Conservation (phyloP, 371 early-diverging fungal genomes). For the Chytridium lagenaria region DNA sequence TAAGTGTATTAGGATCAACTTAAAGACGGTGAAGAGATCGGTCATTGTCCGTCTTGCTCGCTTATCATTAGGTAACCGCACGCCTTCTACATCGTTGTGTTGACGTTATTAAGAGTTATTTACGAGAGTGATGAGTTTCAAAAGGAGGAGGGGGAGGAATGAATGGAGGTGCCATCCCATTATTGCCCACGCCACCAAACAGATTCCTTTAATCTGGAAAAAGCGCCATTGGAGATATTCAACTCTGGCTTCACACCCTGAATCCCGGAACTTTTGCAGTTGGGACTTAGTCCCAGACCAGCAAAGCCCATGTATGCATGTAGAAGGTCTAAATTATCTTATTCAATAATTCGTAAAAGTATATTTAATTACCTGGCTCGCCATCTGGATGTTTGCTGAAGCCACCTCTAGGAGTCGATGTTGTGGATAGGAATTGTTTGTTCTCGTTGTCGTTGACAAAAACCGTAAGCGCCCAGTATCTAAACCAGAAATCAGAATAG, state of each 20-base stretch:
- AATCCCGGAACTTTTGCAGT: conserved; percentile 59
- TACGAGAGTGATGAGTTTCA: conserved; percentile 56
- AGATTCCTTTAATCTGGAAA: conserved; percentile 1
- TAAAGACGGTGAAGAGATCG: conserved; percentile 92
- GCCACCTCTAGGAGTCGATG: conserved; percentile 76
- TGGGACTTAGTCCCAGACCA: conserved; percentile 56
- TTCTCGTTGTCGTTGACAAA: conserved; percentile 64
- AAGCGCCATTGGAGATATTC: conserved; percentile 56
- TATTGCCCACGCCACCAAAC: not conserved
- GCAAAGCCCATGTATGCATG: conserved; percentile 91
- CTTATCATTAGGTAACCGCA: conserved; percentile 71
- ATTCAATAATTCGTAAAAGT: not conserved
- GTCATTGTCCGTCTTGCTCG: conserved; percentile 96
- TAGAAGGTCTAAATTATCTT: conserved; percentile 67
- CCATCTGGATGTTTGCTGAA: conserved; percentile 75
- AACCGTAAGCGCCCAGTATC: conserved; percentile 69
- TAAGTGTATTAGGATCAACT: conserved; percentile 77
- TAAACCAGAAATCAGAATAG: conserved; percentile 30
- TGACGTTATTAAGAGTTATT: conserved; percentile 38
- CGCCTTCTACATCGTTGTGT: not conserved
- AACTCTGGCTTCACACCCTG: conserved; percentile 59
- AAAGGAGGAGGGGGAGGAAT: conserved; percentile 26
- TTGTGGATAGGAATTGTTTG: conserved; percentile 65
- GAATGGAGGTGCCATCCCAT: not conserved
- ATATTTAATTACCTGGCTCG: conserved; percentile 62